Base-by-base conservation (phyloP, 306 rosid genomes). In the Luffa acutangula region DNA sequence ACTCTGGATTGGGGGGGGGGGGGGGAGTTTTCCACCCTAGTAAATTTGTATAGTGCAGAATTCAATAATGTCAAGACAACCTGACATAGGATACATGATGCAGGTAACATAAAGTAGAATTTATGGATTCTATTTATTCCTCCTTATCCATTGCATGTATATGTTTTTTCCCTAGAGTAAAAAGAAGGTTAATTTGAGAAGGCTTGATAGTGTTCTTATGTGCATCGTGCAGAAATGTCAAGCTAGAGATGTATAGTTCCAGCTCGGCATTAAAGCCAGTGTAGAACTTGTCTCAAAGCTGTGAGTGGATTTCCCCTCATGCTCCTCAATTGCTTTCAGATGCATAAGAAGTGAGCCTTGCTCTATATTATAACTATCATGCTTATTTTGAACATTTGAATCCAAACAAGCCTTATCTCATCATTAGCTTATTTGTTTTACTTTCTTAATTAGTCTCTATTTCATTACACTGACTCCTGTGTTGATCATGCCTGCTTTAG, bases 181-280 rank as follows among this genome's bases (percentile, higher is more conserved):
- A 75, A 75, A 4, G 48, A 74, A 75, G 78, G 64, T 53, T 52
- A 75, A 69, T 36, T 52, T 17, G 18, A 52, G 2, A 75, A 33
- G 48, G 78, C 4, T 36, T 75, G 78, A 75, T 52, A 41, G 48
- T 53, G 13, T 34, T 75, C 48, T 52, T 75, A 34, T 53, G 18
- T 75, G 64, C 62, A 75, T 75, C 36, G 64, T 75, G 64, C 78
- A 75, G 78, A 52, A 37, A 52, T 75, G 17, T 75, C 36, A 51
- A 39, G 20, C 48, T 75, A 75, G 62, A 33, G 78, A 74, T 74
- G 78, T 36, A 34, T 73, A 33, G 60, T 73, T 49, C 78, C 31
- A 73, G 45, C 78, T 73, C 7, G 45, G 78, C 78, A 7, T 51
- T 52, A 74, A 51, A 74, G 46, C 78, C 48, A 34, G 63, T 14